Conservation (phyloP, 1,139 yeast genomes). For the Saccharomyces pastorianus region DNA sequence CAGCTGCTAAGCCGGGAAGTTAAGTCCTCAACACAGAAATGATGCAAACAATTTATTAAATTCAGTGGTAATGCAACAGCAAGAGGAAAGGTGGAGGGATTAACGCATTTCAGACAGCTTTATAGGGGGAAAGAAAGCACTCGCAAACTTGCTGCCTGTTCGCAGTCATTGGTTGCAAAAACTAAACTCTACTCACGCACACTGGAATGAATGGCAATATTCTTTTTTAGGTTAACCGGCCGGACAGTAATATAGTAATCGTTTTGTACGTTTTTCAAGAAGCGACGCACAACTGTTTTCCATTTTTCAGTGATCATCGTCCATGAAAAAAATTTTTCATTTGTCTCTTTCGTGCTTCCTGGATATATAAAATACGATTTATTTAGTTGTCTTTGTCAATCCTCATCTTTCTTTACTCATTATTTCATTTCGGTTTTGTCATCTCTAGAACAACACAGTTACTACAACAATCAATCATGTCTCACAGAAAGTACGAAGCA, state of each 20-base stretch:
- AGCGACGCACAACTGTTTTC: background rate
- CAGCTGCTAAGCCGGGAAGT: background rate
- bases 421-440: background rate
- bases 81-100: background rate
- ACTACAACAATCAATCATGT: conserved; percentile 44
- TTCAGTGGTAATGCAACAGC: background rate
- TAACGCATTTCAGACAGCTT: background rate
- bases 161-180: background rate
- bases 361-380: background rate
- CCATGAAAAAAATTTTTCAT: background rate
- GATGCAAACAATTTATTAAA: background rate
- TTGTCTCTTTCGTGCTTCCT: background rate
- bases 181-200: too few relatives aligned
- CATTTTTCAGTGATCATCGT: background rate
- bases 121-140: background rate
- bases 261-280: background rate
- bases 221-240: background rate
- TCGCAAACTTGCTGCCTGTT: background rate
- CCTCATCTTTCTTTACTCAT: background rate
- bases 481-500: conserved; percentile 99
- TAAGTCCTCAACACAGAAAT: background rate
- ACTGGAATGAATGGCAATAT: too few relatives aligned
- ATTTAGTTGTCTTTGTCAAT: background rate
- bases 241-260: background rate
- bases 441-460: background rate